Conservation (phyloP, 2,329 filamentous ascomycete species). For the Sporothrix brasiliensis region DNA sequence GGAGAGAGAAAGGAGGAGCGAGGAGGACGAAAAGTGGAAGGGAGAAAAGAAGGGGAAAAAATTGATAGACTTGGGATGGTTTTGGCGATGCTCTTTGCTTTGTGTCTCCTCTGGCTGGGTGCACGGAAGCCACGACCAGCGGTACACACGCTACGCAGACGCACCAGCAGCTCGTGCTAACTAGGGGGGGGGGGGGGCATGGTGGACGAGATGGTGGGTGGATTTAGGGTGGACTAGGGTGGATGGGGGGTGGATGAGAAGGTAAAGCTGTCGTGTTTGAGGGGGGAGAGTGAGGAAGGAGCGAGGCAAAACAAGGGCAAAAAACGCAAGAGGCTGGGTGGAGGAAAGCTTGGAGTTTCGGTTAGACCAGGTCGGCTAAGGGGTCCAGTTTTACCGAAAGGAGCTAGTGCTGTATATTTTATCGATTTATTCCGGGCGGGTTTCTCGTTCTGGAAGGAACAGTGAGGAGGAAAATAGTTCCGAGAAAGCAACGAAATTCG, state of each 20-base stretch:
- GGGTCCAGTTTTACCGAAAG: neutral
- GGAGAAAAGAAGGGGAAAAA: conserved; percentile 28
- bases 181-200: conserved; percentile 28
- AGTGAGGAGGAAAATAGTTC: conserved; percentile 25
- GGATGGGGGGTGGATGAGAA: conserved; percentile 27
- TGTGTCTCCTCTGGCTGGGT: conserved; percentile 27
- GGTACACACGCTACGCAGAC: conserved; percentile 23
- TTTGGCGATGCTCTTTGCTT: conserved; percentile 32
- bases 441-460: conserved; percentile 6
- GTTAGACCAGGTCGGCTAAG: conserved; percentile 28
- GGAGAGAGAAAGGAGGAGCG: conserved; percentile 15
- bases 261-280: conserved; percentile 35
- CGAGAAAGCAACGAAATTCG: conserved; percentile 19
- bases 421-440: conserved; percentile 27
- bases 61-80: conserved; percentile 28
- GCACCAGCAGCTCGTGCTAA: conserved; percentile 18
- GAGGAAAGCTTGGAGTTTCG: conserved; percentile 28
- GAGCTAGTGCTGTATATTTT: conserved; percentile 30
- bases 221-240: conserved; percentile 11
- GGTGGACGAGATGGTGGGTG: conserved; percentile 28
- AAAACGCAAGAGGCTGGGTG: conserved; percentile 31
- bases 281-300: conserved; percentile 20
- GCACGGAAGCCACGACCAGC: conserved; percentile 29
- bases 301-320: conserved; percentile 19
- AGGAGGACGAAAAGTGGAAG: conserved; percentile 24